Base-by-base conservation (phyloP, 176 grass and related monocot genomes). In the Carex myosuroides region DNA sequence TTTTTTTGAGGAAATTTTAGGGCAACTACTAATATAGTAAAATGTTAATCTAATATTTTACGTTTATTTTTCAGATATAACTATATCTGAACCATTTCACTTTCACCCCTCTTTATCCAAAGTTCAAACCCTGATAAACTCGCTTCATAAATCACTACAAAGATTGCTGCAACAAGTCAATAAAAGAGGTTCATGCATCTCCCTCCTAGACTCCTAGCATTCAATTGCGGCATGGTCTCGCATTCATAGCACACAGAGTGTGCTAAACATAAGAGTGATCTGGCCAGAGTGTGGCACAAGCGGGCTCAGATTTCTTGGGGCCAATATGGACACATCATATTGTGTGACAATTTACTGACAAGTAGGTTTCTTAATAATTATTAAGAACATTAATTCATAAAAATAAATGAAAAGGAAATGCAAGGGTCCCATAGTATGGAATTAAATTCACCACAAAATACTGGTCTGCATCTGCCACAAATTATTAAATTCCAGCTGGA, bases 241-340 rank as follows among this genome's bases (percentile, higher is more conserved):
- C 41, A 26, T 29, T 75, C 71, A 54, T 53, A 46, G 46, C 70
- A 53, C 70, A 75, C 71, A 30, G 46, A 54, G 22, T 29, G 21
- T 29, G 70, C 70, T 75, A n/a, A 75, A 75, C 48, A 14, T 75
- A 54, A 75, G 44, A 75, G 21, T 75, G 46, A 75, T 54, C 46
- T 75, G 71, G 21, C 20, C 4, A 42, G 71, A 12, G 39, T 13
- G 17, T 70, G 39, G 35, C 17, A 71, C 37, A 46, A 21, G 17
- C 21, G 37, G 68, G 68, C 35, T 29, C 1, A 54, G 46, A 75
- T 75, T 26, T 53, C 21, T 55, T 75, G 71, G 21, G 46, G 22
- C 44, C 12, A 48, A 74, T 26, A 75, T 54, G 6, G 44, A 75
- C 21, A 75, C 46, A 74, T 52, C 10, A 52, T 26, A 50, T 74